These are phyloP conservation scores for Boletus coccyginus DNA, from an alignment of 768 basidiomycete genomes.

Conservation along the genomic window DNA sequence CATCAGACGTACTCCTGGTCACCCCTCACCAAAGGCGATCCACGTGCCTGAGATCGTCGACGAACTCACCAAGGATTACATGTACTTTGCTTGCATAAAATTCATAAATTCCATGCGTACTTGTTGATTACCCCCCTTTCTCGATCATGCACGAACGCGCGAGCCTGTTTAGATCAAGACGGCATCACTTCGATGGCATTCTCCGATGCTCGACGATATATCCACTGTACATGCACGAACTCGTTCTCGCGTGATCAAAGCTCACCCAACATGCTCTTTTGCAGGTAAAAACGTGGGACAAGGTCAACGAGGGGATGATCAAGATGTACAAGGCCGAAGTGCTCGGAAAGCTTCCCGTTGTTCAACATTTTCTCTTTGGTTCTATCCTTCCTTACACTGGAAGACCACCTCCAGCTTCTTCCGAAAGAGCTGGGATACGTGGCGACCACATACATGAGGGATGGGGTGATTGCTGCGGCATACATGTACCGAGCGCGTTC, in stretches of 20 bases:
- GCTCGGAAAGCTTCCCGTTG: slow-evolving; percentile 89
- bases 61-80: slow-evolving; percentile 89
- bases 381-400: slow-evolving; percentile 71
- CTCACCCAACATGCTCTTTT: not conserved
- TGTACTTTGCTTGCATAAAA: slow-evolving; percentile 93
- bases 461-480: too few species aligned
- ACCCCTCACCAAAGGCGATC: slow-evolving; percentile 88
- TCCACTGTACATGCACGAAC: slow-evolving; percentile 54
- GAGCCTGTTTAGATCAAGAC: slow-evolving; percentile 75
- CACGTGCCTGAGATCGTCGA: slow-evolving; percentile 90
- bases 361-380: slow-evolving; percentile 96
- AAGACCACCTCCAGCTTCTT: slow-evolving; percentile 38
- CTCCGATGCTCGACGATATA: slow-evolving; percentile 98
- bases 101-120: slow-evolving; percentile 88
- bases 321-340: slow-evolving; percentile 99
- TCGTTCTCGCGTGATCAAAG: not conserved
- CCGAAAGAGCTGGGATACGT: slow-evolving; percentile 20
- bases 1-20: slow-evolving; percentile 42
- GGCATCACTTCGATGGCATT: slow-evolving; percentile 95
- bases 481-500: too few species aligned
- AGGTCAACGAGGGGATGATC: slow-evolving; percentile 93
- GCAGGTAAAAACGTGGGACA: slow-evolving; percentile 89
- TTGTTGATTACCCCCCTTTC: not conserved
- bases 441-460: slow-evolving; percentile 21
- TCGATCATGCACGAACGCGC: not conserved